A percentile compares a stretch with the other conserved stretches of the same genome.
Conservation (phyloP, 257 asterid genomes). For the Anisodus acutangulus region DNA sequence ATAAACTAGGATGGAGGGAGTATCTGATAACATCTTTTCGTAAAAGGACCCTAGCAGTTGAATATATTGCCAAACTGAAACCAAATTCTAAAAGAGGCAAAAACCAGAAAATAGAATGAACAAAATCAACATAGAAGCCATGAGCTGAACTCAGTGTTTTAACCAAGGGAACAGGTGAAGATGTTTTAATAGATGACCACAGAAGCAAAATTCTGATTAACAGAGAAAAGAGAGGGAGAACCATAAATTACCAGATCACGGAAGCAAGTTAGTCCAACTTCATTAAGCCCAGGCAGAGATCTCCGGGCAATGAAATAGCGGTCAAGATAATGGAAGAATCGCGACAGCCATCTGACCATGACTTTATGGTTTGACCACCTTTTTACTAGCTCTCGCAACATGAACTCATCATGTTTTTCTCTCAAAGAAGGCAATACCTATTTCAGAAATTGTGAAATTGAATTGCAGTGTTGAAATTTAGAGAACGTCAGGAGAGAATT, state of each 20-base stretch:
- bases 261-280: constrained; percentile 94
- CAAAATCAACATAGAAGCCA: constrained; percentile 13
- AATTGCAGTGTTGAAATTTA: background rate
- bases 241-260: constrained; percentile 72
- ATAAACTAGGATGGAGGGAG: no score
- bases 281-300: constrained; percentile 88
- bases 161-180: constrained; percentile 13
- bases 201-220: background rate
- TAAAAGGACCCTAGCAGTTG: constrained; percentile 16
- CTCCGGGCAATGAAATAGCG: constrained; percentile 96
- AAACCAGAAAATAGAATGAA: constrained; percentile 25
- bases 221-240: background rate
- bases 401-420: constrained; percentile 93
- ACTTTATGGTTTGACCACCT: constrained; percentile 95
- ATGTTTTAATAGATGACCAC: background rate
- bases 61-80: background rate
- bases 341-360: constrained; percentile 98
- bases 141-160: background rate
- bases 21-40: background rate
- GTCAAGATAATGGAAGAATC: constrained; percentile 91
- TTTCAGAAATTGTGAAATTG: constrained; percentile 14
- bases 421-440: constrained; percentile 80
- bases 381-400: constrained; percentile 92
- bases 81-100: constrained; percentile 11
- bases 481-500: background rate